A percentile compares a stretch with the other conserved stretches of the same genome.
These are phyloP conservation scores for Tetrahymena thermophila DNA, from an alignment of 73 alveolate genomes.

Conservation along the genomic window DNA sequence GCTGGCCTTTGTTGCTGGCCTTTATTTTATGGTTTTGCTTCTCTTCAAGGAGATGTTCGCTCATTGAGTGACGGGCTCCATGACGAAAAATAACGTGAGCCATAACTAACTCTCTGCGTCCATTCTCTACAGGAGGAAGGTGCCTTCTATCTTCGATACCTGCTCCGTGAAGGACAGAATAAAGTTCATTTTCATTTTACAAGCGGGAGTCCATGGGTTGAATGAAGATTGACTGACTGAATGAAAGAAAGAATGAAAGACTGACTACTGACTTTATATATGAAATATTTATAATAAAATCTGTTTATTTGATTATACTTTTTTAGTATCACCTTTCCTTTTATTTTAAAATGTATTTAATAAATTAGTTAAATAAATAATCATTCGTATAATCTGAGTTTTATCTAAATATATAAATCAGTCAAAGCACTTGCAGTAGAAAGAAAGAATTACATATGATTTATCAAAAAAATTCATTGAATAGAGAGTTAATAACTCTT, in stretches of 20 bases:
- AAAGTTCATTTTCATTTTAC: background rate
- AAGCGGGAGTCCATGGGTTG: background rate
- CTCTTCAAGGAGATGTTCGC: background rate
- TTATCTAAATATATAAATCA: no score
- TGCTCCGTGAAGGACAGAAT: background rate
- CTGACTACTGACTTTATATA: background rate
- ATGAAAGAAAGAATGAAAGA: no score
- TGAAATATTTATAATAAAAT: background rate
- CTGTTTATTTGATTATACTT: background rate
- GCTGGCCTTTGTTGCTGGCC: background rate
- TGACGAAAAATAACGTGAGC: background rate
- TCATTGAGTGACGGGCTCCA: background rate
- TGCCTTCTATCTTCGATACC: background rate
- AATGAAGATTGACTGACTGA: background rate
- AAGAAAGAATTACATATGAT: no score
- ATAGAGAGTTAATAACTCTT: no score
- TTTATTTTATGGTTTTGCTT: background rate
- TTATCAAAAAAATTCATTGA: no score
- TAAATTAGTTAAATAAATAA: no score
- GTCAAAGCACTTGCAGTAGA: no score
- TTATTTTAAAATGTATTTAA: background rate
- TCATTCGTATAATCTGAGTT: background rate
- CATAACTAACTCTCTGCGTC: background rate
- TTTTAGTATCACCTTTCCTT: background rate
- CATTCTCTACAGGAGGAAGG: background rate